Evolutionary conservation across 2,329 filamentous ascomycete species (phyloP).

Genomic region (Verticillium longisporum): DNA sequence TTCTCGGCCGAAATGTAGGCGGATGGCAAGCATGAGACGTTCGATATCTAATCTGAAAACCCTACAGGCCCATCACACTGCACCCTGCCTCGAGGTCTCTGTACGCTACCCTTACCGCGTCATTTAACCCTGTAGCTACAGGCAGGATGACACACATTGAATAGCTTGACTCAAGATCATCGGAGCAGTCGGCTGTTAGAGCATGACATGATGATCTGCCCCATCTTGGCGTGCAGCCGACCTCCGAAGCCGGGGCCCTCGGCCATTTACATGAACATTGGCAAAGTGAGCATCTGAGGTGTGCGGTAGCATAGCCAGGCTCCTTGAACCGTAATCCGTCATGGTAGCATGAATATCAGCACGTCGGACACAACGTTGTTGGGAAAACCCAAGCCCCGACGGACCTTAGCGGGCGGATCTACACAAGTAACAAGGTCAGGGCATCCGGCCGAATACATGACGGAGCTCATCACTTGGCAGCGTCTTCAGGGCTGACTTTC

Average conservation of each 20-base stretch:
- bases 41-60: background rate
- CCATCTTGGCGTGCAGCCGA: background rate
- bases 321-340: background rate
- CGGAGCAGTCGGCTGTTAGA: background rate
- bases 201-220: background rate
- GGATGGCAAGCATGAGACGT: background rate
- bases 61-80: background rate
- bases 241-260: background rate
- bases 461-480: background rate
- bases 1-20: background rate
- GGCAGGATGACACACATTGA: background rate
- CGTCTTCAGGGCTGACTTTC: background rate
- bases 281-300: background rate
- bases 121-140: background rate
- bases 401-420: background rate
- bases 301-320: background rate
- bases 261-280: background rate
- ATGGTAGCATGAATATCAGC: background rate
- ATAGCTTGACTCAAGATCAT: background rate
- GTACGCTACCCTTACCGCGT: background rate
- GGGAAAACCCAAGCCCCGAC: background rate
- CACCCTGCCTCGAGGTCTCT: background rate
- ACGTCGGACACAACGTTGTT: no score
- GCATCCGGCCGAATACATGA: background rate
- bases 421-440: background rate